Conservation (phyloP, 164 flowering plant species). For the Magnolia changhungtana region DNA sequence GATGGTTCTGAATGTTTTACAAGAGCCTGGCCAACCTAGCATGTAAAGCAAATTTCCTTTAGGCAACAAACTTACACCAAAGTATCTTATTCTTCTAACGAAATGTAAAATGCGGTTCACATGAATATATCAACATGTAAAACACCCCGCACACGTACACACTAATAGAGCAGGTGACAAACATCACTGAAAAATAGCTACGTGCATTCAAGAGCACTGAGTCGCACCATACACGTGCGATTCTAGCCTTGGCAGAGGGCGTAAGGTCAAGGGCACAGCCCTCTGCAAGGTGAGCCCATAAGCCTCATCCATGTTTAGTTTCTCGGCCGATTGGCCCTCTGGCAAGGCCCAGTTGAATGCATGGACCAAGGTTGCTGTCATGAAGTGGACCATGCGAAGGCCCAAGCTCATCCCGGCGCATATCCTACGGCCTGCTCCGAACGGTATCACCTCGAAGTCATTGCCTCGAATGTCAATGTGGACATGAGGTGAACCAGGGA, state of each 20-base stretch:
- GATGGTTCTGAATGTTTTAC: no score
- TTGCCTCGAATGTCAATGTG: conserved; percentile 58
- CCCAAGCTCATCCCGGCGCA: conserved; percentile 83
- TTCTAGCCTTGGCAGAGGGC: conserved; percentile 47
- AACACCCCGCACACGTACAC: no score
- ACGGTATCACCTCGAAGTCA: conserved; percentile 77
- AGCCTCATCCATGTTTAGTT: conserved; percentile 77
- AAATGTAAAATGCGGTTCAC: no score
- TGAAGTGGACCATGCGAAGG: conserved; percentile 57
- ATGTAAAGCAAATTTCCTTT: no score
- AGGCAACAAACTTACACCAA: no score
- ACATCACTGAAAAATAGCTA: no score
- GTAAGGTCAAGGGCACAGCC: conserved; percentile 50
- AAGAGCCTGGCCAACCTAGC: no score
- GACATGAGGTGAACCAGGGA: conserved; percentile 57
- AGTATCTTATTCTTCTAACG: no score
- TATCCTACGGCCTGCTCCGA: conserved; percentile 86
- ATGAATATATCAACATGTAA: no score
- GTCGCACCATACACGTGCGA: conserved; percentile 6
- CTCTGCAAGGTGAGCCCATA: conserved; percentile 78
- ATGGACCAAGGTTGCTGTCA: conserved; percentile 65
- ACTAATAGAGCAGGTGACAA: no score
- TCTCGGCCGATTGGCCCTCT: conserved; percentile 38
- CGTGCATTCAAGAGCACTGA: neutral
- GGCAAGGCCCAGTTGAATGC: conserved; percentile 63